Base-by-base conservation (phyloP, 108 stramenopile genomes). In the Cyclostephanos tholiformis region DNA sequence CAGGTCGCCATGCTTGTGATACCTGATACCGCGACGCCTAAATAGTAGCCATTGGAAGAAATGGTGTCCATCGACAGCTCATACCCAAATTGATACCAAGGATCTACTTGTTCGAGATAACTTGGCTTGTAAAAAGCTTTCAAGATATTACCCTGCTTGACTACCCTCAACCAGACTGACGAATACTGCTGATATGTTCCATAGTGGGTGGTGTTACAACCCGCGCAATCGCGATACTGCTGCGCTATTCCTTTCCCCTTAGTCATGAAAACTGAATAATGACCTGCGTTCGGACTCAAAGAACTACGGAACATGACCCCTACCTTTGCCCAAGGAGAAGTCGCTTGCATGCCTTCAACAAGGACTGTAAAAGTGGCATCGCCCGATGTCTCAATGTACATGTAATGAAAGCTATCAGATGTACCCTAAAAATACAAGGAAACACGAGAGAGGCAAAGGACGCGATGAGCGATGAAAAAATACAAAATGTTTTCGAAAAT, bases 381-480 rank as follows among this genome's bases (percentile, higher is more conserved):
- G 1, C 79, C 79, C n/a, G 79, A 74, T 20, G 73, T 80, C 52
- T 73, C 72, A 13, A 80, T 46, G 36, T 58, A 74, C 79, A 80
- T 70, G 36, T 70, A 80, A 66, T 80, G 79, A 58, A 80, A 74
- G 13, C 19, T 63, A 61, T 80, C 79, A 49, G 25, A 19, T 49
- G 32, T 48, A 13, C 43, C 38, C 67, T 63, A 70, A 19, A 0
- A 7, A 62, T n/a, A 12, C 0, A 0, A 62, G 10, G 6, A 0
- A 7, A 62, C 4, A 12, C 0, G 6, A 62, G 10, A 7, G 25
- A 30, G 23, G 52, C 23, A 32, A 62, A 44, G 5, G 38, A 20
- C 20, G 39, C 32, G 41, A 62, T 62, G 38, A 55, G 53, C 2
- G 22, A 25, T 55, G 35, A 16, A 6, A 32, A 60, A 36, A 60